Evolutionary conservation across 1,284 basidiomycete species (phyloP).

Genomic region (Phellopilus nigrolimitatus): DNA sequence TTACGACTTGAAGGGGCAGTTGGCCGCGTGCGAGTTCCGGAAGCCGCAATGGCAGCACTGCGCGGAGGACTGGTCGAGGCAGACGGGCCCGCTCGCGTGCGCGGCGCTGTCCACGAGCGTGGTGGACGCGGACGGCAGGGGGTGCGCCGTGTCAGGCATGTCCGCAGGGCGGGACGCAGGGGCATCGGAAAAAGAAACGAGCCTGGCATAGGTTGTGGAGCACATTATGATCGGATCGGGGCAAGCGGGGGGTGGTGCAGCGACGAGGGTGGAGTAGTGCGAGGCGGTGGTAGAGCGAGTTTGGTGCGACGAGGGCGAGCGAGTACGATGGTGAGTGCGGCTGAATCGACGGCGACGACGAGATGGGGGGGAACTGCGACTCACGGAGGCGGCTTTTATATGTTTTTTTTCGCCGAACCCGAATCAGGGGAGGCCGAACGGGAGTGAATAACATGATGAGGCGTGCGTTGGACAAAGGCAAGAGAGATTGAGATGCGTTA

Average conservation of each 20-base stretch:
- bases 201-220: not conserved
- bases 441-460: not conserved
- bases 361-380: not conserved
- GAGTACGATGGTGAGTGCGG: not conserved
- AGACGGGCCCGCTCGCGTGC: not conserved
- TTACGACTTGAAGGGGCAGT: conserved; percentile 55
- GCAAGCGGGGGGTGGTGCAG: not conserved
- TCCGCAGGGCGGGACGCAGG: not conserved
- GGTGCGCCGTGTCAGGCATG: not conserved
- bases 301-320: not conserved
- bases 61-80: conserved; percentile 42
- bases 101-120: conserved; percentile 5
- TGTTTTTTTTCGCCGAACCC: not conserved
- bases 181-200: not conserved
- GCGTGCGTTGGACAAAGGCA: not conserved
- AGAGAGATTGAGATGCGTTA: no score
- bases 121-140: not conserved
- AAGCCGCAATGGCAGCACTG: conserved; percentile 75
- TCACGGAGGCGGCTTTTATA: not conserved
- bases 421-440: no score
- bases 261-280: not conserved
- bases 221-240: conserved; percentile 5
- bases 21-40: conserved; percentile 60
- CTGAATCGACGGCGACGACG: not conserved
- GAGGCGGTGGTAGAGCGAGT: not conserved